Evolutionary conservation across 1,284 basidiomycete genomes (phyloP).

Genomic region (Leccinum subspadiceum): DNA sequence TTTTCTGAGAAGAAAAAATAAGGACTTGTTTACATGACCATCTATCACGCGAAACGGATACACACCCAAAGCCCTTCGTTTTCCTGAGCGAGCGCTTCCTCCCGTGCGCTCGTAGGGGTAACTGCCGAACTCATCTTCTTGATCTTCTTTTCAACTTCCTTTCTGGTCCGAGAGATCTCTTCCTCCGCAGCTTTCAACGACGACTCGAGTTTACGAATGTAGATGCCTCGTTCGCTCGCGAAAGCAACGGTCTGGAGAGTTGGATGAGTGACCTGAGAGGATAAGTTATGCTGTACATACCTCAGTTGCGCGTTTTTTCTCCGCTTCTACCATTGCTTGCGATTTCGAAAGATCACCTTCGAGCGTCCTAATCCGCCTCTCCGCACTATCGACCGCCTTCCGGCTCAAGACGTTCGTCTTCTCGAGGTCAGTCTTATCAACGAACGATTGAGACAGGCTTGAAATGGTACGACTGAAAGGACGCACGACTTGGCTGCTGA

Average conservation of each 20-base stretch:
- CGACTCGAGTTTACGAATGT: constrained; percentile 27
- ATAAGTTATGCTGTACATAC: constrained; percentile 13
- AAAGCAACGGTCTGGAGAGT: constrained; percentile 21
- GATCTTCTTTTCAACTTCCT: constrained; percentile 53
- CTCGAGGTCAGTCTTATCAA: constrained; percentile 46
- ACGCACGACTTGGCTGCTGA: constrained; percentile 58
- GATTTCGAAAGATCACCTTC: constrained; percentile 33
- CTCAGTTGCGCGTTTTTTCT: constrained; percentile 37
- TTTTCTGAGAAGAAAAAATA: constrained; percentile 47
- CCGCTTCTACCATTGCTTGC: constrained; percentile 37
- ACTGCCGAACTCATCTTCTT: constrained; percentile 39
- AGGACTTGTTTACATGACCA: background rate
- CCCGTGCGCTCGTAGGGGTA: constrained; percentile 35
- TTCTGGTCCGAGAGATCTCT: constrained; percentile 35
- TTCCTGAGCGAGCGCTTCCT: constrained; percentile 46
- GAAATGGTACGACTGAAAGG: background rate
- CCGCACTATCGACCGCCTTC: constrained; percentile 41
- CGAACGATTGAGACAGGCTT: background rate
- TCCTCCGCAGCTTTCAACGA: constrained; percentile 28
- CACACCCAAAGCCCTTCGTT: constrained; percentile 68
- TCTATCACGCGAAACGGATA: background rate
- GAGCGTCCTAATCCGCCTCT: constrained; percentile 36
- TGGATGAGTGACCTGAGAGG: background rate
- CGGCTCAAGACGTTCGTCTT: constrained; percentile 46
- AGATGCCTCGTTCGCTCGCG: constrained; percentile 28